These are phyloP conservation scores for Asterella californica DNA, from an alignment of 225 moss, liverwort and hornwort genomes.

Conservation along the genomic window DNA sequence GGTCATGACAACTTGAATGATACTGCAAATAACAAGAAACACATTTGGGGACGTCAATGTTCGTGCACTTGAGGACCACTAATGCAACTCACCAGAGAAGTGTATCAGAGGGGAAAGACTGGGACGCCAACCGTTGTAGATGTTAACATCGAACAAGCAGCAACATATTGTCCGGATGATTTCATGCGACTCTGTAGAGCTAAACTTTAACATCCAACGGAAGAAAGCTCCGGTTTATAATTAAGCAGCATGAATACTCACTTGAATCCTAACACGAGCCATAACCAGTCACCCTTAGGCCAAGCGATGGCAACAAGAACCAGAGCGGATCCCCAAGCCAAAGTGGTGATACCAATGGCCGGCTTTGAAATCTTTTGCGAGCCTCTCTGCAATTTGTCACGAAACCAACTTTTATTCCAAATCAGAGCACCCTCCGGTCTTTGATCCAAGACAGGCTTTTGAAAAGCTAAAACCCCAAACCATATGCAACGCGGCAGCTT, in stretches of 20 bases:
- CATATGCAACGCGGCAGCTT: neutral
- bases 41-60: neutral
- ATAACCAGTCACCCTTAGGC: slow-evolving; percentile 77
- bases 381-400: slow-evolving; percentile 57
- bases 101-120: neutral
- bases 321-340: slow-evolving; percentile 62
- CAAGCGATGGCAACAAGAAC: slow-evolving; percentile 60
- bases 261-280: slow-evolving; percentile 79
- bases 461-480: neutral
- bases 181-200: too few relatives aligned
- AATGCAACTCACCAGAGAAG: neutral
- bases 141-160: neutral
- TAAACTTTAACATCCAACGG: neutral
- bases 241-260: slow-evolving; percentile 28
- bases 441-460: too few relatives aligned
- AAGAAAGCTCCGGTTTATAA: neutral
- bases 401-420: neutral
- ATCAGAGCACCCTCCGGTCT: neutral
- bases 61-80: neutral
- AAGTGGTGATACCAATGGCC: slow-evolving; percentile 54
- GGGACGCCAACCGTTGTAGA: neutral
- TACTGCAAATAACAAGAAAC: slow-evolving; percentile 41
- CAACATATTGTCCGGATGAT: neutral
- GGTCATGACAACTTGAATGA: slow-evolving; percentile 87
- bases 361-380: slow-evolving; percentile 58